Evolutionary conservation across 129 eudicot species (phyloP), one percentile per base, ranked within the genome.

Genomic region (Heracleum sosnowskyi): DNA sequence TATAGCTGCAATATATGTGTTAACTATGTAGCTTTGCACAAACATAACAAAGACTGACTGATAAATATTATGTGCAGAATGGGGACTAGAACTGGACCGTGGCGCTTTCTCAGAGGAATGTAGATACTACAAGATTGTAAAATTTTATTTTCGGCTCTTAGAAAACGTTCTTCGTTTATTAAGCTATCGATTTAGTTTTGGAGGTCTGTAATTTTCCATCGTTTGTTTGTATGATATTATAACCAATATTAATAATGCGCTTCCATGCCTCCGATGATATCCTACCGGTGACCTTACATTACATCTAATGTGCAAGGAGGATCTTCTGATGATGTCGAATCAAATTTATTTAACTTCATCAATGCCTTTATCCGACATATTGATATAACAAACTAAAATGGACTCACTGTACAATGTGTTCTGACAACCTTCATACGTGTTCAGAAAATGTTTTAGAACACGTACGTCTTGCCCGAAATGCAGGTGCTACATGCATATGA

Each of bases 1-100:
- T 91, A 87, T 26, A 3, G n/a, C n/a, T n/a, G n/a, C n/a, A n/a
- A n/a, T n/a, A 44, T 44, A 33, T 68, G 9, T 68, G 6, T 31
- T 3, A 29, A 11, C n/a, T 34, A 11, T 16, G 8, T 18, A 29
- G 20, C 6, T 10, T 29, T 63, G 2, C 6, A 11, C 39, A 12
- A 13, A 15, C 24, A 12, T 4, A 26, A 60, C 68, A 10, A 16
- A 31, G 37, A 31, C 22, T 16, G 0, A 66, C 15, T 33, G 72
- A 66, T 31, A 66, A 13, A 60, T 60, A 60, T 55, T 64, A 33
- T 83, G 34, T 86, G 80, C 88, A 92, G 93, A 87, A 88, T 92
- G 86, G 93, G 96, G 64, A 90, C 93, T 33, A 91, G 96, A 71
- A 88, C 97, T 0, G 96, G 96, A 68, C 97, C 93, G 4, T 92